These are phyloP conservation scores for Tetrahymena malaccensis DNA, from an alignment of 73 alveolate species.

Conservation along the genomic window DNA sequence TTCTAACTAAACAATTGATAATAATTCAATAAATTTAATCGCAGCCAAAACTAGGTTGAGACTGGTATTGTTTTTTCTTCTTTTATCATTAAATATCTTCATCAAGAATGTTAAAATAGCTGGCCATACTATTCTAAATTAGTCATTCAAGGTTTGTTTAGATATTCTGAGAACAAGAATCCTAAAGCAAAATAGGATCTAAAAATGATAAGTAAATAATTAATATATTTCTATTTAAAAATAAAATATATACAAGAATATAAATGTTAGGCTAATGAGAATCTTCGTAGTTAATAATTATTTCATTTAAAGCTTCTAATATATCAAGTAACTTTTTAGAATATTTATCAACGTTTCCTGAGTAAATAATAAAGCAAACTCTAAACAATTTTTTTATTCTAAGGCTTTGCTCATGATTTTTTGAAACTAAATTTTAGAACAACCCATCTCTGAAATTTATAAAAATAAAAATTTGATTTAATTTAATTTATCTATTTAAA, in stretches of 20 bases:
- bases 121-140: slow-evolving; percentile 37
- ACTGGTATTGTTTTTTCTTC: slow-evolving; percentile 5
- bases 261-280: neutral
- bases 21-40: slow-evolving; percentile 9
- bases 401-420: neutral
- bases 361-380: slow-evolving; percentile 33
- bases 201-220: neutral
- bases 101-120: slow-evolving; percentile 14
- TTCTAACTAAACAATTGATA: slow-evolving; percentile 24
- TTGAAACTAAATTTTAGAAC: neutral
- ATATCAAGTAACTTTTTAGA: slow-evolving; percentile 8
- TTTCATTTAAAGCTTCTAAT: slow-evolving; percentile 17
- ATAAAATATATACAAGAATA: neutral
- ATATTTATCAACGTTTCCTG: slow-evolving; percentile 41
- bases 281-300: slow-evolving; percentile 13
- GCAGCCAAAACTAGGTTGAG: slow-evolving; percentile 17
- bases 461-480: neutral
- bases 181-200: slow-evolving; percentile 29
- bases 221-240: neutral
- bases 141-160: neutral
- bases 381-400: slow-evolving; percentile 24
- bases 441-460: neutral
- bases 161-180: slow-evolving; percentile 14
- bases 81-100: slow-evolving; percentile 14
- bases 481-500: neutral